phyloP scores from a whole-genome alignment of 768 basidiomycete genomes.

The Leccinum rimulosum region DNA sequence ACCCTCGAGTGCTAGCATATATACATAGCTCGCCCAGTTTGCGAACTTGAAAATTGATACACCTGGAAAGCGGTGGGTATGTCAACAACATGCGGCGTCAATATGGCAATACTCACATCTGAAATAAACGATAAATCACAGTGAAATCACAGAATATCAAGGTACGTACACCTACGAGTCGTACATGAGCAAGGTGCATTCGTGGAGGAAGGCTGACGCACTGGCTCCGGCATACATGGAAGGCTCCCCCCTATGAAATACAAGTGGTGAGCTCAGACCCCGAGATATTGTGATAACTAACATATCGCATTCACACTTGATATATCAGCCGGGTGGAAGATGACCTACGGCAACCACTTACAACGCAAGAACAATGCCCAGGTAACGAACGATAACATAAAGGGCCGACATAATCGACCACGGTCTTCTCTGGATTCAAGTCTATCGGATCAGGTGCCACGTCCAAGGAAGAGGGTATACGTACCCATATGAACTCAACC shows the following conservation, averaged over 20 bases:
- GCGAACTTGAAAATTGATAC: conserved; percentile 1
- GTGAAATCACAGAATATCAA: background rate
- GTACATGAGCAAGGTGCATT: background rate
- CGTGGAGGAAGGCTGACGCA: background rate
- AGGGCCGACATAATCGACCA: conserved; percentile 9
- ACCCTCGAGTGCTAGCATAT: conserved; percentile 9
- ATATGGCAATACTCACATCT: conserved; percentile 2
- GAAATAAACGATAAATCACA: background rate
- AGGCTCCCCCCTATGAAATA: conserved; percentile 1
- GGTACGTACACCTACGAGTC: conserved; percentile 2
- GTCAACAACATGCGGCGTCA: background rate
- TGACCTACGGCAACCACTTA: background rate
- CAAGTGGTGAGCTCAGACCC: background rate
- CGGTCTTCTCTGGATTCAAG: background rate
- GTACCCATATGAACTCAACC: conserved; percentile 6
- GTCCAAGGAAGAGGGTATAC: background rate
- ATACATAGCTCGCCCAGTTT: conserved; percentile 9
- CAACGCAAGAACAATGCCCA: conserved; percentile 7
- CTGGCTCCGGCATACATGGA: background rate
- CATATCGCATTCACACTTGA: conserved; percentile 4
- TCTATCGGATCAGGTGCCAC: background rate
- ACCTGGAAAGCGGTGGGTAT: background rate
- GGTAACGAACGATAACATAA: conserved; percentile 8
- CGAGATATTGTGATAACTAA: background rate
- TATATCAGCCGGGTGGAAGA: background rate